phyloP scores from a whole-genome alignment of 371 early-diverging fungal species.

The Umbelopsis sp. region DNA sequence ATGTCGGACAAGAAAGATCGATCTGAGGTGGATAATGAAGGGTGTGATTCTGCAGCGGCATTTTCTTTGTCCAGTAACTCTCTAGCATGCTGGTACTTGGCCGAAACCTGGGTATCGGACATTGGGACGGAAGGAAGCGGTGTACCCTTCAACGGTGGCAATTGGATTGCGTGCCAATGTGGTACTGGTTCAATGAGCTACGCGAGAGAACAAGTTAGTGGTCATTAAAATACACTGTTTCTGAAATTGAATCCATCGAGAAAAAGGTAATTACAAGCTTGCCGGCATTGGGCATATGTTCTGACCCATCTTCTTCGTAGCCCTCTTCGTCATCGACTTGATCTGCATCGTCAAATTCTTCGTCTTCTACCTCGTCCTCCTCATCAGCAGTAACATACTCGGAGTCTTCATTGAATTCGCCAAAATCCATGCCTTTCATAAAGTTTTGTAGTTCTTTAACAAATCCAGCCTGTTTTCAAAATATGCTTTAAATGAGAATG shows the following conservation, averaged over 20 bases:
- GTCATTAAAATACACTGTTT: not conserved
- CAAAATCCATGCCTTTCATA: conserved; percentile 39
- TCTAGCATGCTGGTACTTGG: conserved; percentile 63
- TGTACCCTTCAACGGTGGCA: conserved; percentile 41
- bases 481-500: not conserved
- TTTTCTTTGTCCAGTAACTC: conserved; percentile 72
- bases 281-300: conserved; percentile 20
- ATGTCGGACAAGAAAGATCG: conserved; percentile 85
- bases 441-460: conserved; percentile 39
- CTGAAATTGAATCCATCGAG: not conserved
- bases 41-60: conserved; percentile 63
- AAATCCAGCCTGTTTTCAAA: conserved; percentile 25
- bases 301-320: conserved; percentile 27
- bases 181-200: conserved; percentile 55
- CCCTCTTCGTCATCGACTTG: not conserved
- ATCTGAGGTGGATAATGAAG: conserved; percentile 72
- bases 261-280: conserved; percentile 1
- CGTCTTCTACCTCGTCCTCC: conserved; percentile 29
- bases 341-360: conserved; percentile 20
- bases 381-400: conserved; percentile 22
- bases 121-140: conserved; percentile 32
- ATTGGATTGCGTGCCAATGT: conserved; percentile 51
- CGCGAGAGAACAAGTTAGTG: conserved; percentile 2
- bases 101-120: conserved; percentile 40
- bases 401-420: not conserved